These are phyloP conservation scores for Lecanicillium sp. DNA, from an alignment of 2,329 filamentous ascomycete genomes.

Conservation along the genomic window DNA sequence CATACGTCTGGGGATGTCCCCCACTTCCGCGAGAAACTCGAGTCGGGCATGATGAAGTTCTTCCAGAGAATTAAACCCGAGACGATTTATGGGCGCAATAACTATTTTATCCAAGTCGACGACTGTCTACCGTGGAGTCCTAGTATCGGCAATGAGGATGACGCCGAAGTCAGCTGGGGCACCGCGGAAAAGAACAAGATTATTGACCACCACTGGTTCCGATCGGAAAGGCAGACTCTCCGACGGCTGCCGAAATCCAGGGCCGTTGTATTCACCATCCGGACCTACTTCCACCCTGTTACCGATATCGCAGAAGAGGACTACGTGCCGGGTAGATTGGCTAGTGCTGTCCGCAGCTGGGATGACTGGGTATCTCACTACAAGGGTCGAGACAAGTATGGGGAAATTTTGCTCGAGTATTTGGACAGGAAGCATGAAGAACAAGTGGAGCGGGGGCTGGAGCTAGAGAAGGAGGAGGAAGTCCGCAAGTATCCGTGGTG, in stretches of 20 bases:
- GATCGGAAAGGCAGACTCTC: constrained; percentile 67
- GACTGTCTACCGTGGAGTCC: constrained; percentile 67
- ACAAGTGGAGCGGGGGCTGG: constrained; percentile 61
- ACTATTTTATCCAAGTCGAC: constrained; percentile 86
- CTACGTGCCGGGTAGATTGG: constrained; percentile 70
- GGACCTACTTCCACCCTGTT: constrained; percentile 72
- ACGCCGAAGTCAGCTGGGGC: constrained; percentile 57
- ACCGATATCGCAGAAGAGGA: constrained; percentile 61
- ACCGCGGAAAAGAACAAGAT: constrained; percentile 68
- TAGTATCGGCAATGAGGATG: constrained; percentile 69
- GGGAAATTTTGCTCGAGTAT: constrained; percentile 66
- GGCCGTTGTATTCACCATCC: constrained; percentile 64
- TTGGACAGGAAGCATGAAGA: constrained; percentile 66
- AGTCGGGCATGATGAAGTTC: constrained; percentile 75
- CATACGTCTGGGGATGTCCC: constrained; percentile 73
- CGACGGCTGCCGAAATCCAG: constrained; percentile 52
- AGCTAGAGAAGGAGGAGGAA: constrained; percentile 53
- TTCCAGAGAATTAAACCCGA: constrained; percentile 65
- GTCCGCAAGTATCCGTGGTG: constrained; percentile 54
- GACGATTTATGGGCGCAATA: constrained; percentile 58
- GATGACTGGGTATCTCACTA: constrained; percentile 68
- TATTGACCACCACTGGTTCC: constrained; percentile 67
- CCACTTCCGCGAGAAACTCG: constrained; percentile 61
- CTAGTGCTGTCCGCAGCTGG: constrained; percentile 75
- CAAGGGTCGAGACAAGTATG: constrained; percentile 71